These are phyloP conservation scores for Sporopachydermia lactativora DNA, from an alignment of 805 yeast species.

Conservation along the genomic window DNA sequence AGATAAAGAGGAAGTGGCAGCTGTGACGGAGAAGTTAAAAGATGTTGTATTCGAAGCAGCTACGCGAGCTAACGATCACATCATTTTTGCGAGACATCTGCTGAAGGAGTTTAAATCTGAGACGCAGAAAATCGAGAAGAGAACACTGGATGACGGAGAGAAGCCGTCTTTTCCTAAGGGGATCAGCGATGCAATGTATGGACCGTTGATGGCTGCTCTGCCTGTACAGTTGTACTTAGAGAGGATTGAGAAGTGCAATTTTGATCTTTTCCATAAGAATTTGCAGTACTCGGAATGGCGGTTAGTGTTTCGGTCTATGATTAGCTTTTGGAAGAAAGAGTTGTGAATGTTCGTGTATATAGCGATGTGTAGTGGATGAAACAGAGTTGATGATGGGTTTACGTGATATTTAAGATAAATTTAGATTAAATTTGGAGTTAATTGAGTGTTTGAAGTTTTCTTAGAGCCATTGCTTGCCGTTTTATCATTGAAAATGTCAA, in stretches of 20 bases:
- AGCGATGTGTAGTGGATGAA: too few relatives aligned
- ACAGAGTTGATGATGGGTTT: too few relatives aligned
- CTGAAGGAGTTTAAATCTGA: slow-evolving; percentile 25
- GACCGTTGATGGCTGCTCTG: slow-evolving; percentile 54
- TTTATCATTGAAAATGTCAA: too few relatives aligned
- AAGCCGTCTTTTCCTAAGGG: slow-evolving; percentile 6
- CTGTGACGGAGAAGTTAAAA: slow-evolving; percentile 27
- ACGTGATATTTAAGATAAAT: too few relatives aligned
- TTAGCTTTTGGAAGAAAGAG: not conserved
- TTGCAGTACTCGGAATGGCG: slow-evolving; percentile 46
- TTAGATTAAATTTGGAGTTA: too few relatives aligned
- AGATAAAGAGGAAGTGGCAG: slow-evolving; percentile 13
- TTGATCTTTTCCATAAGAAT: slow-evolving; percentile 37
- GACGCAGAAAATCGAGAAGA: slow-evolving; percentile 17
- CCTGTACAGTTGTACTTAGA: slow-evolving; percentile 53
- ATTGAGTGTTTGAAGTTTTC: too few relatives aligned
- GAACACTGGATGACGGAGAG: slow-evolving; percentile 15
- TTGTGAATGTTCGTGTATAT: too few relatives aligned
- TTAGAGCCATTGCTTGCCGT: too few relatives aligned
- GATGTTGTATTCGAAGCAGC: slow-evolving; percentile 59
- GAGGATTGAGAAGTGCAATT: slow-evolving; percentile 45
- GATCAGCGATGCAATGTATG: slow-evolving; percentile 39
- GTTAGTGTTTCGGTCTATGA: slow-evolving; percentile 20
- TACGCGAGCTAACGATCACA: slow-evolving; percentile 66
- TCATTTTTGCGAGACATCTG: slow-evolving; percentile 52